A percentile compares a stretch with the other conserved stretches of the same genome.
phyloP scores from a whole-genome alignment of 2,329 filamentous ascomycete genomes.

The Leptodontidium sp. region DNA sequence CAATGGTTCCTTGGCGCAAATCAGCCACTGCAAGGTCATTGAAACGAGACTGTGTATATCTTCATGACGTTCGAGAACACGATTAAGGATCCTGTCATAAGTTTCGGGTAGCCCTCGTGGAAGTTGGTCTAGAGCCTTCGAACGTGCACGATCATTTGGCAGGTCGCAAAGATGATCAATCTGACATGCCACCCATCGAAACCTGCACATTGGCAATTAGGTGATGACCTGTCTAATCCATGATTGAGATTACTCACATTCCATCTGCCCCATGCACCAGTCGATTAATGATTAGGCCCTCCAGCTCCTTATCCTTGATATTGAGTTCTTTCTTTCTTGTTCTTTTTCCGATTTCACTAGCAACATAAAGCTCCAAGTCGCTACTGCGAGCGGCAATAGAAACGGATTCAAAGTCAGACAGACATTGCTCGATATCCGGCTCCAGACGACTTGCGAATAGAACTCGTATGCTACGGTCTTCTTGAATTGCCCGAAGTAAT shows the following conservation, averaged over 20 bases:
- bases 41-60: background rate
- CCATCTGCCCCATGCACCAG: background rate
- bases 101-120: background rate
- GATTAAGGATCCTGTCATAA: background rate
- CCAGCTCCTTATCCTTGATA: background rate
- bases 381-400: background rate
- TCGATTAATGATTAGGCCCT: background rate
- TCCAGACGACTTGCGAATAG: background rate
- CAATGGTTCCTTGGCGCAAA: background rate
- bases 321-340: background rate
- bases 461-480: too few relatives aligned
- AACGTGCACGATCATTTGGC: background rate
- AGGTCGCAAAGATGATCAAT: conserved; percentile 1
- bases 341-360: background rate
- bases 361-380: background rate
- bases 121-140: background rate
- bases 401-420: background rate
- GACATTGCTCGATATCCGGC: background rate
- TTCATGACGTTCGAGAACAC: background rate
- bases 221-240: too few relatives aligned
- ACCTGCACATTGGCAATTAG: background rate
- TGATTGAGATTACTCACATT: background rate
- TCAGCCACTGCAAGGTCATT: background rate
- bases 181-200: background rate
- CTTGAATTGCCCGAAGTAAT: too few relatives aligned